Percentiles rank a stretch among this genome's conserved stretches.
phyloP scores from a whole-genome alignment of 768 basidiomycete species.

The Cyclocybe aegerita region DNA sequence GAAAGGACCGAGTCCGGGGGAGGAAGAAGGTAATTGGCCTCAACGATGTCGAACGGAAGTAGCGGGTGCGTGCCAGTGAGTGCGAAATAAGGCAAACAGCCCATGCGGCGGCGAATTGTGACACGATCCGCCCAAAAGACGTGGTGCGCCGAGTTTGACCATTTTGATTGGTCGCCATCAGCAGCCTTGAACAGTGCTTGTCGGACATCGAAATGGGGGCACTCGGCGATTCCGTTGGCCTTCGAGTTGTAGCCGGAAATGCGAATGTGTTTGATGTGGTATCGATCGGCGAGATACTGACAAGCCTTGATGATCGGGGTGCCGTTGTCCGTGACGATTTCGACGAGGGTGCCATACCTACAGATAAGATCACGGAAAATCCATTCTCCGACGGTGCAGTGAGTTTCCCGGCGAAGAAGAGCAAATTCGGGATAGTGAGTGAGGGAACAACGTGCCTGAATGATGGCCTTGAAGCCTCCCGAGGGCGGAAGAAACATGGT shows the following conservation, averaged over 20 bases:
- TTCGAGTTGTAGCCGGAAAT: conserved; percentile 22
- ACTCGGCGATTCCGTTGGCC: conserved; percentile 20
- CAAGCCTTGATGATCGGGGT: conserved; percentile 14
- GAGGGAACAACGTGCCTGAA: conserved; percentile 35
- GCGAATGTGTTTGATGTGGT: conserved; percentile 20
- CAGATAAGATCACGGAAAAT: conserved; percentile 25
- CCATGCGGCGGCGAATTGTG: conserved; percentile 23
- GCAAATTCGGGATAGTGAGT: conserved; percentile 30
- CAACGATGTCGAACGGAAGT: conserved; percentile 28
- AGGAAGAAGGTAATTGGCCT: conserved; percentile 29
- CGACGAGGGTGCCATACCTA: conserved; percentile 30
- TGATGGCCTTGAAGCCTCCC: conserved; percentile 29
- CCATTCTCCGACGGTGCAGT: conserved; percentile 22
- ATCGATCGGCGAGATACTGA: conserved; percentile 9
- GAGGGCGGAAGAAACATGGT: conserved; percentile 38
- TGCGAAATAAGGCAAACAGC: conserved; percentile 33
- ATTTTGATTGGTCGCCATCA: conserved; percentile 27
- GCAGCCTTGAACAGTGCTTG: conserved; percentile 34
- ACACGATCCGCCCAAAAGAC: conserved; percentile 38
- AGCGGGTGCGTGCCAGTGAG: conserved; percentile 29
- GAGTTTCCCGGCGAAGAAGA: conserved; percentile 26
- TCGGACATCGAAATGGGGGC: conserved; percentile 24
- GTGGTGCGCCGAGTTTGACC: conserved; percentile 22
- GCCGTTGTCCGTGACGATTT: conserved; percentile 41
- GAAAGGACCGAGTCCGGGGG: conserved; percentile 16